Evolutionary conservation across 2,329 filamentous ascomycete genomes (phyloP).

Genomic region (Stachybotrys echinatus): DNA sequence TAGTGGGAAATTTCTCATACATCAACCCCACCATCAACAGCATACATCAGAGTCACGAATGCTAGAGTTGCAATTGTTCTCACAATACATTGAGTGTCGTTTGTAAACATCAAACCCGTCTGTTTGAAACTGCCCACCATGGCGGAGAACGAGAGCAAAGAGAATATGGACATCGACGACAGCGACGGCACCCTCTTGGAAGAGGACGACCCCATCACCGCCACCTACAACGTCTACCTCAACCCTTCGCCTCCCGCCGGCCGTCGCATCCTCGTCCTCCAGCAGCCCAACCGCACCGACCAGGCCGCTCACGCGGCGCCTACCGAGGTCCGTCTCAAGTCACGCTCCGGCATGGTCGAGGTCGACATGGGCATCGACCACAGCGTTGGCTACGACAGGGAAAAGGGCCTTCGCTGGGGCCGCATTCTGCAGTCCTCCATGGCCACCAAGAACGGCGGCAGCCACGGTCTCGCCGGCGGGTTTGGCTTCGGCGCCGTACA

Average conservation of each 20-base stretch:
- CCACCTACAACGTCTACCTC: constrained; percentile 79
- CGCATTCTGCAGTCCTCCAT: constrained; percentile 62
- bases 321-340: constrained; percentile 75
- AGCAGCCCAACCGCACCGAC: constrained; percentile 76
- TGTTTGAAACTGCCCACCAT: too few species aligned
- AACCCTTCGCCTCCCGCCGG: constrained; percentile 62
- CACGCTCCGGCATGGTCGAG: constrained; percentile 77
- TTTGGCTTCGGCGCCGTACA: constrained; percentile 57
- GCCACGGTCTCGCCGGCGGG: constrained; percentile 66
- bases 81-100: too few species aligned
- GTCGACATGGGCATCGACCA: constrained; percentile 83
- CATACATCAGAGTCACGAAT: neutral
- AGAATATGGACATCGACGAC: constrained; percentile 16
- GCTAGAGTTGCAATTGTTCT: too few species aligned
- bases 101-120: too few species aligned
- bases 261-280: constrained; percentile 72
- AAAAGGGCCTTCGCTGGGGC: constrained; percentile 79
- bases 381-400: constrained; percentile 70
- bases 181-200: constrained; percentile 6
- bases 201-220: constrained; percentile 62
- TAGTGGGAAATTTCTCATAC: neutral
- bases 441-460: constrained; percentile 56
- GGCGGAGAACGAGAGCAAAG: constrained; percentile 7
- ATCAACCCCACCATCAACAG: neutral
- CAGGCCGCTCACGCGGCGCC: constrained; percentile 50